phyloP scores from a whole-genome alignment of 2,329 filamentous ascomycete genomes.

The Apiospora marii region DNA sequence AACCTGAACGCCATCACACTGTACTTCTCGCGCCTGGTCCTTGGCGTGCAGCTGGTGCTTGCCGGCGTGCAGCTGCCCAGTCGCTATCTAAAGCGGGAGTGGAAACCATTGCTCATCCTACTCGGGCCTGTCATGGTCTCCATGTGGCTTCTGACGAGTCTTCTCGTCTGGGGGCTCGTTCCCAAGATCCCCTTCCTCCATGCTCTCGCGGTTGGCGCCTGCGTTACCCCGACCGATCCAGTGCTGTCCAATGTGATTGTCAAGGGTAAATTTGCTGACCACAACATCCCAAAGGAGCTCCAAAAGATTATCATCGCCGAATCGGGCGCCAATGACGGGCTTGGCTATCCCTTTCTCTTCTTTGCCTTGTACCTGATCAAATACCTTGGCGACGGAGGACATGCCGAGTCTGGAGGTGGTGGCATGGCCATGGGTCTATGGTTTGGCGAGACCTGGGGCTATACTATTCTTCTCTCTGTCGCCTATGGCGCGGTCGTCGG shows the following conservation, averaged over 20 bases:
- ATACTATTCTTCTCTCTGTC: slow-evolving; percentile 81
- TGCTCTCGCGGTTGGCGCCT: slow-evolving; percentile 81
- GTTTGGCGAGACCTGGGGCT: slow-evolving; percentile 87
- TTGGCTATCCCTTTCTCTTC: slow-evolving; percentile 90
- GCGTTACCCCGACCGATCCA: slow-evolving; percentile 92
- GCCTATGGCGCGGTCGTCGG: slow-evolving; percentile 80
- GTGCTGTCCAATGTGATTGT: slow-evolving; percentile 89
- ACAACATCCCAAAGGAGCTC: slow-evolving; percentile 82
- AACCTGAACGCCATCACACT: slow-evolving; percentile 78
- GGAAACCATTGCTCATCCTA: slow-evolving; percentile 76
- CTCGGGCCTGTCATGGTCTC: slow-evolving; percentile 83
- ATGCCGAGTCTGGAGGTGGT: slow-evolving; percentile 61
- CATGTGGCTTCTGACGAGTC: slow-evolving; percentile 87
- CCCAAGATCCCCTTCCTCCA: slow-evolving; percentile 77
- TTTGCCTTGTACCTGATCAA: slow-evolving; percentile 85
- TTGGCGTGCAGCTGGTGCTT: slow-evolving; percentile 89
- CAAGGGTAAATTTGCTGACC: slow-evolving; percentile 91
- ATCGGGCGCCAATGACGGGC: slow-evolving; percentile 87
- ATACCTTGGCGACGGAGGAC: slow-evolving; percentile 64
- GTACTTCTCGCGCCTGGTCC: slow-evolving; percentile 84
- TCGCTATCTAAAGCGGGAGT: slow-evolving; percentile 80
- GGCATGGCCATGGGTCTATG: slow-evolving; percentile 76
- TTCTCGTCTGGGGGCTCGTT: slow-evolving; percentile 80
- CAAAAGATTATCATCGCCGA: slow-evolving; percentile 85
- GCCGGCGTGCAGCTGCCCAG: slow-evolving; percentile 88